A percentile compares a stretch with the other conserved stretches of the same genome.
These are phyloP conservation scores for Fusarium drepaniforme DNA, from an alignment of 2,329 filamentous ascomycete species.

Conservation along the genomic window DNA sequence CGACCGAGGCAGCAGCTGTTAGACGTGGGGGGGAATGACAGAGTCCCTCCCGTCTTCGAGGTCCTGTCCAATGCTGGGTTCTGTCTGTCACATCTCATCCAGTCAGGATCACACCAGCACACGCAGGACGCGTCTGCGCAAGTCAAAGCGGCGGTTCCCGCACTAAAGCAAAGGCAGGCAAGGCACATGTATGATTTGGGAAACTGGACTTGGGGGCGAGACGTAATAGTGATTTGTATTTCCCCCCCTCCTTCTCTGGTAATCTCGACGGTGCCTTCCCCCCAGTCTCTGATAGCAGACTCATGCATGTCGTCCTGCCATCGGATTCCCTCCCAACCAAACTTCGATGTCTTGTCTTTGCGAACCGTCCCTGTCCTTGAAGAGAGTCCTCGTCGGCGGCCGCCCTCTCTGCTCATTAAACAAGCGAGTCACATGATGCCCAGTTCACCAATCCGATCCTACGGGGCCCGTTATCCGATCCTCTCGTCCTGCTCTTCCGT, in stretches of 20 bases:
- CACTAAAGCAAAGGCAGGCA: background rate
- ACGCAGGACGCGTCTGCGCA: background rate
- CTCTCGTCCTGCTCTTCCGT: background rate
- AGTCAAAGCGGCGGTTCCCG: background rate
- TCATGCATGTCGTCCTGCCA: background rate
- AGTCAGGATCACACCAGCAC: background rate
- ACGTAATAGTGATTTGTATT: background rate
- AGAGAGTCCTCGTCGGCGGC: background rate
- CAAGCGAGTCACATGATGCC: constrained; percentile 4
- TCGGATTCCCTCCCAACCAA: background rate
- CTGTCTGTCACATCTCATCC: constrained; percentile 1
- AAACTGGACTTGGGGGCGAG: background rate
- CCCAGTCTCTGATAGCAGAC: background rate
- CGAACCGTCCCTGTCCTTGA: background rate
- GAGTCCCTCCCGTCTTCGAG: background rate
- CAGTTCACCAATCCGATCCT: background rate
- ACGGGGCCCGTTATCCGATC: background rate
- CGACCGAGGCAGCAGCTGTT: background rate
- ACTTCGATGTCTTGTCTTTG: background rate
- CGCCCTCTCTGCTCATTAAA: background rate
- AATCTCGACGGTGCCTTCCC: background rate
- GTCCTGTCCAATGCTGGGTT: too few relatives aligned
- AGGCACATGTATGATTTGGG: background rate
- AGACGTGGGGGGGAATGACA: background rate
- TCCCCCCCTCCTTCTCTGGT: background rate